Evolutionary conservation across 352 stramenopile genomes (phyloP), one percentile per base, ranked within the genome.

Genomic region (Phytophthora melonis): DNA sequence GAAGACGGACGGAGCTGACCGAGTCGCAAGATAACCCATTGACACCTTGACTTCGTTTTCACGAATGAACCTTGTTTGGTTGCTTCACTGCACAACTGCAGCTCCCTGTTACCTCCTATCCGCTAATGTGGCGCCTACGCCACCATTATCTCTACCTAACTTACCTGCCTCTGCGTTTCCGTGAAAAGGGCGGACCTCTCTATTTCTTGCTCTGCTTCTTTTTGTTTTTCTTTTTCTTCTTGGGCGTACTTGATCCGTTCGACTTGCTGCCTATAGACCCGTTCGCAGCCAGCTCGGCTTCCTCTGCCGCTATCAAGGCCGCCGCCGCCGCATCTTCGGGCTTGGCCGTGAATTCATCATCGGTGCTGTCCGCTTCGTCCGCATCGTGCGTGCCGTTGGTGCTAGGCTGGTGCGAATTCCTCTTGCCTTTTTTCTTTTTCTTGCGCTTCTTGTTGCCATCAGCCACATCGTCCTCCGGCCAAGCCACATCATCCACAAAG

Each of bases 401-500:
- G n/a, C 64, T 77, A 47, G 53, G 39, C 19, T 71, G 59, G 32
- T 78, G 54, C n/a, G 45, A 43, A 77, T 71, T 83, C 66, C 75
- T 66, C 23, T 83, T 82, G 25, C 74, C 34, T 72, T 91, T 90
- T 74, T 88, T 91, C 77, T 91, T 92, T 69, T 92, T 93, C 77
- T 95, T 95, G 63, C 92, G 93, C 79, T 93, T 93, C 45, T 83
- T 79, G n/a, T 64, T 76, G 32, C 73, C 71, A 21, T 90, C 76
- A 19, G 56, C 62, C 21, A 57, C 59, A 68, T 89, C 78, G 16
- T 93, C 83, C 27, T 93, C 87, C 1, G 89, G 88, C 87, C 89
- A 97, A 53, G 89, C 87, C 3, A 95, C 86, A 70, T 97, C 88
- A 56, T 97, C 90, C 21, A 95, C 74, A 61, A 96, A 96, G 34